Percentiles rank a stretch among this genome's conserved stretches.
These are phyloP conservation scores for Oehlia diaphana DNA, from an alignment of 192 early-diverging fungal genomes.

Conservation along the genomic window DNA sequence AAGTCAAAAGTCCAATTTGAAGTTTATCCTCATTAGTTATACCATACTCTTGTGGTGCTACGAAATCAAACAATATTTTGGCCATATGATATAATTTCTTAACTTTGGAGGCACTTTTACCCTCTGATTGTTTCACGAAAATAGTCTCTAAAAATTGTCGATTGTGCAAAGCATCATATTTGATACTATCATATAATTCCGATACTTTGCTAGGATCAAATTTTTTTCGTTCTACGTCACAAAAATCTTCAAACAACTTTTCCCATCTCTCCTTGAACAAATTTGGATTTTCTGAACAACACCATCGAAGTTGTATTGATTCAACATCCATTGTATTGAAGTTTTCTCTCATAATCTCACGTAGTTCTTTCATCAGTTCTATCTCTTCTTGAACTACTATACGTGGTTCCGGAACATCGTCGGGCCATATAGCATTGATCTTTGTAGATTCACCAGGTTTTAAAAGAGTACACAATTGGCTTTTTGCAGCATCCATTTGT, in stretches of 20 bases:
- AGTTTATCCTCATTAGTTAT: conserved; percentile 79
- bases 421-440: conserved; percentile 42
- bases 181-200: conserved; percentile 93
- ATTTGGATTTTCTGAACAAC: conserved; percentile 82
- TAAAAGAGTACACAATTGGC: conserved; percentile 55
- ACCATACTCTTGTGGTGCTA: conserved; percentile 93
- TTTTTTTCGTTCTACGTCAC: conserved; percentile 46
- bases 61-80: conserved; percentile 90
- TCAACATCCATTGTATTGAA: conserved; percentile 60
- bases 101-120: conserved; percentile 34
- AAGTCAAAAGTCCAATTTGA: conserved; percentile 81
- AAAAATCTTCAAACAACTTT: conserved; percentile 92
- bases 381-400: conserved; percentile 69
- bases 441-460: conserved; percentile 37
- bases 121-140: conserved; percentile 48
- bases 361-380: conserved; percentile 61
- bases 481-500: conserved; percentile 87
- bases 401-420: conserved; percentile 38
- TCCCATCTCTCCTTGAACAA: conserved; percentile 96
- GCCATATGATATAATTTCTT: conserved; percentile 77
- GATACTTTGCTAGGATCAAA: conserved; percentile 87
- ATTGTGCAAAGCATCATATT: conserved; percentile 98
- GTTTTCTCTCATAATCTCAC: conserved; percentile 79
- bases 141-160: conserved; percentile 78
- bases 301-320: conserved; percentile 78